Base-by-base conservation (phyloP, 2,329 filamentous ascomycete species). In the Colletotrichum sp. region DNA sequence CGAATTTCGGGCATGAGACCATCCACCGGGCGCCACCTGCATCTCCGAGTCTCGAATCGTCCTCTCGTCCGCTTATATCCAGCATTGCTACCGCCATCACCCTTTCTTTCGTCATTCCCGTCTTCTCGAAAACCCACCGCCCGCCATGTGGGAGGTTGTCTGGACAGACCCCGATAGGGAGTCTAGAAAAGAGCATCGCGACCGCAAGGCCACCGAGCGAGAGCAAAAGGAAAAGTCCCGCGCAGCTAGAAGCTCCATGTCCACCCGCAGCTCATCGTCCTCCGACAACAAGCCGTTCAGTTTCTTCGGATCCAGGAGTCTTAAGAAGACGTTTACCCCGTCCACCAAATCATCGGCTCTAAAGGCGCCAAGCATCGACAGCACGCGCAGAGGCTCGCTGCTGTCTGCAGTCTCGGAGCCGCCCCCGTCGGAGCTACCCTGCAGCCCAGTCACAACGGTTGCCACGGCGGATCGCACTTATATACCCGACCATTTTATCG, bases 81-180 rank as follows among this genome's bases (percentile, higher is more conserved):
- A 68, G 34, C 70, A 69, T 60, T 15, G 21, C 34, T 55, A 76
- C 48, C 12, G 15, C n/a, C 65, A 12, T 48, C 26, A 28, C 34
- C 18, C 34, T 52, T 68, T 58, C n/a, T 26, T 32, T 38, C 16
- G 18, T 18, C 16, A 52, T 43, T 24, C 61, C 15, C 13, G 18
- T 52, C 21, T 52, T 38, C 38, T 67, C 16, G 15, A 21, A 52
- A 28, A 24, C 34, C 24, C 26, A 52, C 12, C n/a, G 64, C 34
- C 36, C 78, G 81, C 72, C 60, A 92, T 92, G 90, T 92, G 91
- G 80, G 89, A 91, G 80, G 88, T 92, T 36, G 83, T 90, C 62
- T 92, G 90, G 90, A 89, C 89, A 6, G 90, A 91, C 72, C 88
- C 88, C 26, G 84, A 89, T 66, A 83, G 85, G 73, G 88, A 92